phyloP scores from a whole-genome alignment of 768 basidiomycete genomes.

The Suillus variegatus region DNA sequence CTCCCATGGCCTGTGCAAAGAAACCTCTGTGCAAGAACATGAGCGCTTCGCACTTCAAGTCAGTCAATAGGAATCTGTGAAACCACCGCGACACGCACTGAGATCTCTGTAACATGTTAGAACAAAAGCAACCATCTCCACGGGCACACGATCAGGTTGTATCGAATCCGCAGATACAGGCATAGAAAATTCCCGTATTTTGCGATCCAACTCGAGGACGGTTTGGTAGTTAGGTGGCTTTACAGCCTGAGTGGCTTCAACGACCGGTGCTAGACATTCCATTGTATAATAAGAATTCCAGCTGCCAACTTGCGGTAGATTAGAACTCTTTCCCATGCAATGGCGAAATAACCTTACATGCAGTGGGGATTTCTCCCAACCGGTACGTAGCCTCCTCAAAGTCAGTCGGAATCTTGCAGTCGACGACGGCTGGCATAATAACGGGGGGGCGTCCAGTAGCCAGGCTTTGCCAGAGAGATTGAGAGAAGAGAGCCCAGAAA shows the following conservation, averaged over 20 bases:
- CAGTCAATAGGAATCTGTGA: background rate
- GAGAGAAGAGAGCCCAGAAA: slow-evolving; percentile 55
- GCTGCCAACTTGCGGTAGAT: slow-evolving; percentile 40
- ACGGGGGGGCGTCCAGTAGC: slow-evolving; percentile 51
- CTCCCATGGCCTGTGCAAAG: slow-evolving; percentile 57
- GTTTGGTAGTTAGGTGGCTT: slow-evolving; percentile 48
- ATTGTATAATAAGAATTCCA: slow-evolving; percentile 46
- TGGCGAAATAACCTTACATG: slow-evolving; percentile 39
- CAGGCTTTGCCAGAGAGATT: slow-evolving; percentile 54
- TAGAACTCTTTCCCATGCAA: slow-evolving; percentile 1
- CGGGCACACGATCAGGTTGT: slow-evolving; percentile 33
- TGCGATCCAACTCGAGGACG: slow-evolving; percentile 51
- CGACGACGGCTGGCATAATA: slow-evolving; percentile 42
- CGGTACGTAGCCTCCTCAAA: slow-evolving; percentile 48
- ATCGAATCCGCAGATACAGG: slow-evolving; percentile 22
- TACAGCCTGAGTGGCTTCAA: slow-evolving; percentile 40
- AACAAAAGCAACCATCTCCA: slow-evolving; percentile 43
- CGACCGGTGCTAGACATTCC: slow-evolving; percentile 46
- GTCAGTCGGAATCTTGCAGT: slow-evolving; percentile 47
- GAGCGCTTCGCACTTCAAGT: slow-evolving; percentile 39
- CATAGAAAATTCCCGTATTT: slow-evolving; percentile 41
- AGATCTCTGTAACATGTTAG: slow-evolving; percentile 48
- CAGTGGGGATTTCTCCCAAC: slow-evolving; percentile 42
- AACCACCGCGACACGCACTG: slow-evolving; percentile 28
- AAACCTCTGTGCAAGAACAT: slow-evolving; percentile 57